These are phyloP conservation scores for Arthrobotrys sinensis DNA, from an alignment of 2,329 filamentous ascomycete species.

Conservation along the genomic window DNA sequence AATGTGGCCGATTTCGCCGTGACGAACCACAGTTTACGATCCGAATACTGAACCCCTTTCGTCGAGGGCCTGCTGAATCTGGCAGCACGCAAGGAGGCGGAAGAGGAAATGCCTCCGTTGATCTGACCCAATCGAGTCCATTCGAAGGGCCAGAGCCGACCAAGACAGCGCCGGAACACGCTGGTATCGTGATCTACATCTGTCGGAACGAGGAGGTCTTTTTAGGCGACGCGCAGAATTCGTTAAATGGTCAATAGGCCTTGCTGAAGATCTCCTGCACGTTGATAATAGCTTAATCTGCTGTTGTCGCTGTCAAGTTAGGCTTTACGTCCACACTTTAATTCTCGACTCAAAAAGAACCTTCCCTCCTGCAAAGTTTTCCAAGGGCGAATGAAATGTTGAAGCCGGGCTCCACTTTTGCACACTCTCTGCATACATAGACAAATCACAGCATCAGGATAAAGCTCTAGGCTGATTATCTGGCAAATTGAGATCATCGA, in stretches of 20 bases:
- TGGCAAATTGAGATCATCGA: slow-evolving; percentile 51
- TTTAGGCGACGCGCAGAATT: slow-evolving; percentile 52
- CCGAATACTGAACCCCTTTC: slow-evolving; percentile 39
- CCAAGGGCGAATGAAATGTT: slow-evolving; percentile 20
- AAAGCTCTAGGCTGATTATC: slow-evolving; percentile 52
- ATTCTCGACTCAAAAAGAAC: slow-evolving; percentile 53
- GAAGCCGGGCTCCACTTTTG: slow-evolving; percentile 19
- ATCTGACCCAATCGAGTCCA: slow-evolving; percentile 46
- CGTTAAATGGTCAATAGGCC: slow-evolving; percentile 44
- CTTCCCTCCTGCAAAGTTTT: slow-evolving; percentile 40
- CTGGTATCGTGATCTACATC: slow-evolving; percentile 41
- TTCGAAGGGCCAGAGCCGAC: slow-evolving; percentile 42
- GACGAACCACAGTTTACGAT: slow-evolving; percentile 43
- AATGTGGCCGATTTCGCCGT: slow-evolving; percentile 34
- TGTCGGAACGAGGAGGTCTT: slow-evolving; percentile 44
- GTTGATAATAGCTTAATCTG: slow-evolving; percentile 41
- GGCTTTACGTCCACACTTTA: slow-evolving; percentile 53
- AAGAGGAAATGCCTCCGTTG: slow-evolving; percentile 46
- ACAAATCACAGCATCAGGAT: slow-evolving; percentile 25
- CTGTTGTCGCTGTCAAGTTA: slow-evolving; percentile 57
- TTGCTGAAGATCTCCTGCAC: slow-evolving; percentile 48
- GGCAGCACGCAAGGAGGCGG: slow-evolving; percentile 44
- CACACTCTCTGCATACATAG: slow-evolving; percentile 16
- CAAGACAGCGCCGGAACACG: slow-evolving; percentile 18
- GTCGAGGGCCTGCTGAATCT: slow-evolving; percentile 50